Evolutionary conservation across 371 early-diverging fungal species (phyloP).

Genomic region (Mortierella sp.): DNA sequence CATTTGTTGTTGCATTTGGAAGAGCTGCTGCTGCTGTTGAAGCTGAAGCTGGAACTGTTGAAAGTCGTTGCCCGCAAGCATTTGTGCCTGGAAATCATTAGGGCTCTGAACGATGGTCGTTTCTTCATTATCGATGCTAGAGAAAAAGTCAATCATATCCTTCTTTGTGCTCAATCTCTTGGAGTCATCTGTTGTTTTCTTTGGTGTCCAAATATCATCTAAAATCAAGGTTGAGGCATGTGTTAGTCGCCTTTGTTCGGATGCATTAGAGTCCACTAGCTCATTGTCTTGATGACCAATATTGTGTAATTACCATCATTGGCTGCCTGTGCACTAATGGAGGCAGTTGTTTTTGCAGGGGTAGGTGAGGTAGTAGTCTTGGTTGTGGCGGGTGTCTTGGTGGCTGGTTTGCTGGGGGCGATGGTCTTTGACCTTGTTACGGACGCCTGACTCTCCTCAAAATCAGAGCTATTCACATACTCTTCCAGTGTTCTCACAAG

Average conservation of each 20-base stretch:
- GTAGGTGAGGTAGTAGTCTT: constrained; percentile 15
- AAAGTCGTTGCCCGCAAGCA: constrained; percentile 45
- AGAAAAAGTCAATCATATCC: constrained; percentile 78
- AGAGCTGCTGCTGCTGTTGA: constrained; percentile 38
- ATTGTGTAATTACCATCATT: no score
- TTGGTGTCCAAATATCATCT: constrained; percentile 29
- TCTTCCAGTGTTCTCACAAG: constrained; percentile 89
- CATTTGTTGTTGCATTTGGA: constrained; percentile 45
- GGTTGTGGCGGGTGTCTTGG: background rate
- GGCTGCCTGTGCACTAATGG: constrained; percentile 6
- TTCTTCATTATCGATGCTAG: constrained; percentile 75
- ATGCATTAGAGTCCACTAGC: no score
- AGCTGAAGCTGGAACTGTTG: constrained; percentile 46
- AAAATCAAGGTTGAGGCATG: no score
- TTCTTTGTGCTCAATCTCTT: constrained; percentile 49
- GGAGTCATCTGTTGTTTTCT: constrained; percentile 50
- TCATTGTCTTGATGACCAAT: no score
- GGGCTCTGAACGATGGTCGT: constrained; percentile 57
- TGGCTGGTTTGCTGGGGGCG: constrained; percentile 5
- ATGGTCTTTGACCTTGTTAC: constrained; percentile 54
- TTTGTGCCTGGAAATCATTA: constrained; percentile 45
- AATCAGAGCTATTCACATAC: constrained; percentile 80
- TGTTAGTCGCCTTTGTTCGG: no score
- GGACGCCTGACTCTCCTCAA: constrained; percentile 63
- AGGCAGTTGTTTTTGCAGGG: constrained; percentile 19